phyloP scores from a whole-genome alignment of 108 stramenopile genomes.

The Conticribra weissflogii region DNA sequence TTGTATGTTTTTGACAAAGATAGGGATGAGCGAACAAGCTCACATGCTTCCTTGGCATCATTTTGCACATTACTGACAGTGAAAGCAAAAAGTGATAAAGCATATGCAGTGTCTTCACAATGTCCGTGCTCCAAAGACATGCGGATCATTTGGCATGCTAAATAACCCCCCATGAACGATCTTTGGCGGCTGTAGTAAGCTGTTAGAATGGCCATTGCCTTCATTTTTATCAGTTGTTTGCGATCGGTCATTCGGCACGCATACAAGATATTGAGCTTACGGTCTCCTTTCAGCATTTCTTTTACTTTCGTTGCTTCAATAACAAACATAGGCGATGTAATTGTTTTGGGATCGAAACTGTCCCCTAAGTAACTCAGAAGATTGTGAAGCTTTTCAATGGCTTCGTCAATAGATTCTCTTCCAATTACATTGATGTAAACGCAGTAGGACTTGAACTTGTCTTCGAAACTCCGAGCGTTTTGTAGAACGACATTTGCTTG shows the following conservation, averaged over 20 bases:
- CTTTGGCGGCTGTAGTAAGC: conserved; percentile 19
- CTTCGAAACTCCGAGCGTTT: neutral
- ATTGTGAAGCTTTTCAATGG: neutral
- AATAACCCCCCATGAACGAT: conserved; percentile 17
- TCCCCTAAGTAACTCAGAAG: neutral
- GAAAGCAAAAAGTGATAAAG: conserved; percentile 12
- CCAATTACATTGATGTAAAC: neutral
- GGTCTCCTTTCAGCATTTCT: conserved; percentile 10
- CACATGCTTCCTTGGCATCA: conserved; percentile 21
- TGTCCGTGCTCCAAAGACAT: conserved; percentile 30
- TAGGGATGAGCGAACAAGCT: conserved; percentile 4
- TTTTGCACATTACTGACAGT: neutral
- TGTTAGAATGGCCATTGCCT: conserved; percentile 11
- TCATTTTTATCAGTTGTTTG: conserved; percentile 20
- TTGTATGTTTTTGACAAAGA: conserved; percentile 10
- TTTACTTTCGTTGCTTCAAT: conserved; percentile 5
- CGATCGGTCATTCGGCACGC: conserved; percentile 20
- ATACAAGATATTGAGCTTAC: conserved; percentile 11
- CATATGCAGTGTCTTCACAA: conserved; percentile 30
- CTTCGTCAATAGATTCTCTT: neutral
- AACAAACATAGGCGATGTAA: neutral
- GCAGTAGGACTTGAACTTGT: conserved; percentile 9
- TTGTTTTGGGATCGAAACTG: neutral
- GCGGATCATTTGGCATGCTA: conserved; percentile 20
- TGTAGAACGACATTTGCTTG: neutral